Evolutionary conservation across 2,329 filamentous ascomycete genomes (phyloP).

Genomic region (Fusarium phyllophilum): DNA sequence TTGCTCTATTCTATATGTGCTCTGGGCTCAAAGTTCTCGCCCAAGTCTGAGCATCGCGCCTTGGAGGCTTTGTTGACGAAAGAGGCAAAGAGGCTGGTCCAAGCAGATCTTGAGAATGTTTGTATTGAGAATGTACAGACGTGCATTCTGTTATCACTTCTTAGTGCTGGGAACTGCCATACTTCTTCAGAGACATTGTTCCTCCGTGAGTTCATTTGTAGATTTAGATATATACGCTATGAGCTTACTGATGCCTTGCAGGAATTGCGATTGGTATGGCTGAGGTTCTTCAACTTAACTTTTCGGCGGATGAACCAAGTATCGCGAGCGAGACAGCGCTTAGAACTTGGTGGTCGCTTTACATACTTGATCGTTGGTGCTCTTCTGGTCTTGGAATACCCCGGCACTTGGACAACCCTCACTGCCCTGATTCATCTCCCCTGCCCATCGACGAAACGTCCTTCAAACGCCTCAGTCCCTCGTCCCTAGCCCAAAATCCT

Average conservation of each 20-base stretch:
- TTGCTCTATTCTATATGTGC: background rate
- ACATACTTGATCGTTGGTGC: conserved; percentile 5
- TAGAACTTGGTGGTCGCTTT: conserved; percentile 8
- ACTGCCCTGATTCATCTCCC: background rate
- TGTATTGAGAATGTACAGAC: conserved; percentile 6
- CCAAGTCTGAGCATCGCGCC: background rate
- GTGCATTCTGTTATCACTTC: background rate
- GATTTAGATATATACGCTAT: background rate
- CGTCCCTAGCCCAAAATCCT: accelerated
- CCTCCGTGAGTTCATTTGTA: background rate
- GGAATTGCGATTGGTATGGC: conserved; percentile 9
- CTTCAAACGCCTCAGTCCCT: background rate
- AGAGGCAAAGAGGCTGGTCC: background rate
- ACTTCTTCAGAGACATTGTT: conserved; percentile 6
- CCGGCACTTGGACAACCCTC: background rate
- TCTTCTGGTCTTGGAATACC: conserved; percentile 1
- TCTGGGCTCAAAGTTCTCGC: background rate
- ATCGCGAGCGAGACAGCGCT: background rate
- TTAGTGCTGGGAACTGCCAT: background rate
- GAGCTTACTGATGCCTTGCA: background rate
- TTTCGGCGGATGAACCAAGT: background rate
- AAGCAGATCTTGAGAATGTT: conserved; percentile 7
- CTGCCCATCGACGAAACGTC: background rate
- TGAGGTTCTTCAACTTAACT: conserved; percentile 5
- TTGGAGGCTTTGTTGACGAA: background rate